Conservation (phyloP, 202 grass and related monocot species). For the Musa balbisiana region DNA sequence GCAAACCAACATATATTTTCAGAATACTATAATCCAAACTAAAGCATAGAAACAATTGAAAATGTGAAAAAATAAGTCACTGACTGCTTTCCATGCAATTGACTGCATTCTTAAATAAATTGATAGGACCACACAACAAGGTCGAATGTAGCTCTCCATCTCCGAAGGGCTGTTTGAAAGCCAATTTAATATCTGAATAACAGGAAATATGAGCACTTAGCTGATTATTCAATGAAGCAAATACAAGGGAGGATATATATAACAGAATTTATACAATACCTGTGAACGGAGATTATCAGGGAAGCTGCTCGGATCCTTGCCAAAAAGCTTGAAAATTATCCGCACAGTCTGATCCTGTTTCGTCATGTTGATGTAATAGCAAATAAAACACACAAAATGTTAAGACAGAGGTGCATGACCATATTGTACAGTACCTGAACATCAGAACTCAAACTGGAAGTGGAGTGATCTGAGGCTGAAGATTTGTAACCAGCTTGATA, state of each 20-base stretch:
- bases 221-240: slow-evolving; percentile 28
- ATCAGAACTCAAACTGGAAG: slow-evolving; percentile 84
- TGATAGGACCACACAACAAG: slow-evolving; percentile 81
- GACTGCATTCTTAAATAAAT: slow-evolving; percentile 80
- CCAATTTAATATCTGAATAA: slow-evolving; percentile 81
- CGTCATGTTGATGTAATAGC: slow-evolving; percentile 1
- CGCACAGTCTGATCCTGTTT: slow-evolving; percentile 75
- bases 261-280: slow-evolving; percentile 20
- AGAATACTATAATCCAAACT: slow-evolving; percentile 25
- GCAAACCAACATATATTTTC: neutral
- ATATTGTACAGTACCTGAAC: slow-evolving; percentile 45
- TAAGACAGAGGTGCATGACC: neutral
- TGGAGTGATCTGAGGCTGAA: slow-evolving; percentile 81
- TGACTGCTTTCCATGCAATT: slow-evolving; percentile 86
- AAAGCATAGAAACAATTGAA: neutral
- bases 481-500: slow-evolving; percentile 60
- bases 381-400: neutral
- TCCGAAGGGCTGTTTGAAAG: slow-evolving; percentile 79
- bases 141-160: slow-evolving; percentile 94
- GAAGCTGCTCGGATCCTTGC: slow-evolving; percentile 77
- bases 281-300: slow-evolving; percentile 69
- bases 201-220: slow-evolving; percentile 9
- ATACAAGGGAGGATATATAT: slow-evolving; percentile 5
- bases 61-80: slow-evolving; percentile 14
- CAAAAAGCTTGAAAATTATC: slow-evolving; percentile 95